Evolutionary conservation across 1,284 basidiomycete genomes (phyloP).

Genomic region (Apiotrichum siamense): DNA sequence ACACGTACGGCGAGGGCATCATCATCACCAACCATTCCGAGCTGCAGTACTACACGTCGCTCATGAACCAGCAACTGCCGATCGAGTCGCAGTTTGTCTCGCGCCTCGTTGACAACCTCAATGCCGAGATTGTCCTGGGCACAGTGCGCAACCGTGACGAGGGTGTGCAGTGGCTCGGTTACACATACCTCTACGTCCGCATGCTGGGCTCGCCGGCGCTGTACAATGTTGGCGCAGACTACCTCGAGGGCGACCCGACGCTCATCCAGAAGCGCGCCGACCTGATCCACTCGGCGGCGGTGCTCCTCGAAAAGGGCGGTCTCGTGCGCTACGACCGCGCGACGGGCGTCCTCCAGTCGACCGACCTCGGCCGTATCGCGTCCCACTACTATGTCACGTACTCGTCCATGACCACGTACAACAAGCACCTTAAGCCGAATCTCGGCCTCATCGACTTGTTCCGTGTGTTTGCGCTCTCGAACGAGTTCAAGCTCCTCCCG

Average conservation of each 20-base stretch:
- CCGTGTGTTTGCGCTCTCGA: conserved; percentile 91
- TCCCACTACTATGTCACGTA: conserved; percentile 97
- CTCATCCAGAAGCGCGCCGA: conserved; percentile 91
- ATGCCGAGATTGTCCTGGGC: conserved; percentile 95
- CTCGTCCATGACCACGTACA: conserved; percentile 93
- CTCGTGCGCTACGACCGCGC: conserved; percentile 89
- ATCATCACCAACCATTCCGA: conserved; percentile 98
- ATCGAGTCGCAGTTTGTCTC: conserved; percentile 95
- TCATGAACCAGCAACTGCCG: conserved; percentile 91
- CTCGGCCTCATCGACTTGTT: conserved; percentile 89
- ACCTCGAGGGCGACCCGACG: conserved; percentile 69
- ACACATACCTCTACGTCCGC: conserved; percentile 93
- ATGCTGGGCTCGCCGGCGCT: conserved; percentile 87
- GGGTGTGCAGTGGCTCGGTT: conserved; percentile 94
- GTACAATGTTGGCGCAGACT: conserved; percentile 86
- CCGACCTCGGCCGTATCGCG: conserved; percentile 89
- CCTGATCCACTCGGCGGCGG: conserved; percentile 89
- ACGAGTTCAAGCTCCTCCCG: conserved; percentile 94
- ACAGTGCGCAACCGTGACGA: conserved; percentile 94
- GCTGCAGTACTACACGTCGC: conserved; percentile 90
- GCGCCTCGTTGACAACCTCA: conserved; percentile 90
- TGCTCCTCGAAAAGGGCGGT: conserved; percentile 86
- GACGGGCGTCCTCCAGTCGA: conserved; percentile 81
- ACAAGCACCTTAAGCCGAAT: conserved; percentile 82
- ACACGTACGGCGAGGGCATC: conserved; percentile 95